phyloP scores from a whole-genome alignment of 208 protist species.

The Leishmania major region DNA sequence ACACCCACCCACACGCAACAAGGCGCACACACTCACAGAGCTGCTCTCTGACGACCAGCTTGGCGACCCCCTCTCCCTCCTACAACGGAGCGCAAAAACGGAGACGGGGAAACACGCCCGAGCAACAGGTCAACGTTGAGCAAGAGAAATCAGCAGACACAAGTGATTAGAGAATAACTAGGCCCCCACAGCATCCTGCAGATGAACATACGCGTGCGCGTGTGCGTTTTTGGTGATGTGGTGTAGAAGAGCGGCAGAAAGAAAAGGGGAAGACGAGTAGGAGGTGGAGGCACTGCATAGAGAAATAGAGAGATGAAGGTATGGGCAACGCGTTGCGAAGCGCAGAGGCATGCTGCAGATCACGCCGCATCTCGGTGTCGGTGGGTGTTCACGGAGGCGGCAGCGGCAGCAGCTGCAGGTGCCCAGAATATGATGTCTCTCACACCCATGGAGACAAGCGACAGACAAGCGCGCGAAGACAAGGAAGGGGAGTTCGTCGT shows the following conservation, averaged over 20 bases:
- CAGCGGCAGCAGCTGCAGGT: neutral
- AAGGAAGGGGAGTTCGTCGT: neutral
- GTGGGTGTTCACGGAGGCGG: neutral
- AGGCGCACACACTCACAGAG: neutral
- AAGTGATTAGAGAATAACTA: neutral
- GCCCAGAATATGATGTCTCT: neutral
- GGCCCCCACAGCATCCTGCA: neutral
- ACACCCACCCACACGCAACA: neutral
- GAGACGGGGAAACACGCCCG: neutral
- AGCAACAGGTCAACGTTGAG: neutral
- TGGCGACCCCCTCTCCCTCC: neutral
- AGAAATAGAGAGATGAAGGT: neutral
- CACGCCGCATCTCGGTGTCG: neutral
- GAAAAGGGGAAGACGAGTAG: neutral
- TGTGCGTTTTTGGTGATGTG: neutral
- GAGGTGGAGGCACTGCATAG: neutral
- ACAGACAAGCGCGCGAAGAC: neutral
- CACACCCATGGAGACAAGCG: neutral
- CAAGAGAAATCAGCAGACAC: neutral
- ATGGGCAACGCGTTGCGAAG: neutral
- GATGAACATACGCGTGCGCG: neutral
- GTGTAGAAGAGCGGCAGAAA: neutral
- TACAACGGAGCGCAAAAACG: neutral
- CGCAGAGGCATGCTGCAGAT: neutral
- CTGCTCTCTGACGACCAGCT: neutral